Conservation (phyloP, 129 eudicot genomes). For the Artemisia argyi region DNA sequence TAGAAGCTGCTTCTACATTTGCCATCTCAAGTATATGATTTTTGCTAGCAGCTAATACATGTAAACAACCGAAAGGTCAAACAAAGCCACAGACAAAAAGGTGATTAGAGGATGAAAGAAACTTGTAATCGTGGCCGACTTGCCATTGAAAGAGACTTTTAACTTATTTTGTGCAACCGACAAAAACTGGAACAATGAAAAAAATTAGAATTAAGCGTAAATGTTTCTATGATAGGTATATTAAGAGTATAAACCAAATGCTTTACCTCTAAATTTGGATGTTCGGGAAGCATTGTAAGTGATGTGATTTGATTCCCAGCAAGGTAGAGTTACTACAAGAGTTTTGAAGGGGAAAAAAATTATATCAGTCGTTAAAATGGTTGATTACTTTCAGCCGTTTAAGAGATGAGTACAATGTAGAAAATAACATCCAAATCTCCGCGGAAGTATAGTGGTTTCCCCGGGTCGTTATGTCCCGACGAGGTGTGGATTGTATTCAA, state of each 20-base stretch:
- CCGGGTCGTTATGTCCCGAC: too few species aligned
- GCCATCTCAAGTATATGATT: slow-evolving; percentile 93
- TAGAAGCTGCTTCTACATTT: slow-evolving; percentile 92
- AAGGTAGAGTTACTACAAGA: slow-evolving; percentile 93
- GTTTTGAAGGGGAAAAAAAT: not conserved
- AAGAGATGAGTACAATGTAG: too few species aligned
- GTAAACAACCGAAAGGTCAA: slow-evolving; percentile 23
- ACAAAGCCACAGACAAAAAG: slow-evolving; percentile 12
- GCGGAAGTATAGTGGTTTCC: too few species aligned
- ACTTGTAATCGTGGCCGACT: slow-evolving; percentile 99
- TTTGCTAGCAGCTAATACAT: slow-evolving; percentile 99
- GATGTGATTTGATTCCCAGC: slow-evolving; percentile 98
- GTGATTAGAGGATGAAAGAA: slow-evolving; percentile 15
- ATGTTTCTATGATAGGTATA: slow-evolving; percentile 5
- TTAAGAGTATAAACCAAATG: slow-evolving; percentile 1
- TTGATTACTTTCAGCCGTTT: too few species aligned
- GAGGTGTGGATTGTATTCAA: too few species aligned
- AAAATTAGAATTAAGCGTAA: not conserved
- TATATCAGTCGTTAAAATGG: too few species aligned
- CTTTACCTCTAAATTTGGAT: slow-evolving; percentile 92
- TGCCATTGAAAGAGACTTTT: slow-evolving; percentile 90
- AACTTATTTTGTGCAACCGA: slow-evolving; percentile 96
- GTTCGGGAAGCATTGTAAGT: slow-evolving; percentile 81
- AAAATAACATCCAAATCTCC: too few species aligned
- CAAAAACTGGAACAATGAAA: slow-evolving; percentile 63